These are phyloP conservation scores for Aspergillus spinulosporus DNA, from an alignment of 2,329 filamentous ascomycete genomes.

Conservation along the genomic window DNA sequence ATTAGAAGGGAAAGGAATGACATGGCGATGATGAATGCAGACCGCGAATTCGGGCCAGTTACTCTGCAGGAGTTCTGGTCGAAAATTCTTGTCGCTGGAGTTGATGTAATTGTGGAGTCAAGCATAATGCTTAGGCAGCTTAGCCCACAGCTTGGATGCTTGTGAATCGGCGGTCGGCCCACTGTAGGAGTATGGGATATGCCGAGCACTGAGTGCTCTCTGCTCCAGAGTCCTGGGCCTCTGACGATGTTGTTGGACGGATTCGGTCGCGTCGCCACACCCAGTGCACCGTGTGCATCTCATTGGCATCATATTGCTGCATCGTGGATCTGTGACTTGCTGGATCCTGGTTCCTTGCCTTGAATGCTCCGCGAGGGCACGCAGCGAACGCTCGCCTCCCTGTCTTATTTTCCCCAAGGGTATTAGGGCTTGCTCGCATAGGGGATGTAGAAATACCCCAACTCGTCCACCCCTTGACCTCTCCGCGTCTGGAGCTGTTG, in stretches of 20 bases:
- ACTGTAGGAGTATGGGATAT: constrained; percentile 21
- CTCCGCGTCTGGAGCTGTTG: constrained; percentile 18
- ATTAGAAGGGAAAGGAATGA: background rate
- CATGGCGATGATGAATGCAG: constrained; percentile 4
- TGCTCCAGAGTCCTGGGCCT: background rate
- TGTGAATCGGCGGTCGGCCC: constrained; percentile 23
- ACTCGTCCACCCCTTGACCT: constrained; percentile 20
- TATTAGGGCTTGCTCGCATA: constrained; percentile 4
- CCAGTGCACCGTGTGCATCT: background rate
- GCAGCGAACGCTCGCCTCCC: constrained; percentile 21
- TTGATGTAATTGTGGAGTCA: constrained; percentile 16
- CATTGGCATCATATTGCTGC: background rate
- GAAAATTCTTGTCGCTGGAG: constrained; percentile 5
- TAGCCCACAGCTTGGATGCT: constrained; percentile 32
- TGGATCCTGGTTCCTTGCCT: background rate
- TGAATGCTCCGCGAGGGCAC: background rate
- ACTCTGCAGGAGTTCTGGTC: constrained; percentile 1
- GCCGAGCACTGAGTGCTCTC: constrained; percentile 10
- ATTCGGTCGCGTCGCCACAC: constrained; percentile 12
- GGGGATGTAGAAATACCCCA: constrained; percentile 32
- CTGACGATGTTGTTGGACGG: background rate
- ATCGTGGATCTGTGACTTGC: background rate
- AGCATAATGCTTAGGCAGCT: constrained; percentile 28
- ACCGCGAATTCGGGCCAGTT: background rate
- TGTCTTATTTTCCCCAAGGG: background rate